Base-by-base conservation (phyloP, 116 monocot species). In the Dioscorea cayenensis region DNA sequence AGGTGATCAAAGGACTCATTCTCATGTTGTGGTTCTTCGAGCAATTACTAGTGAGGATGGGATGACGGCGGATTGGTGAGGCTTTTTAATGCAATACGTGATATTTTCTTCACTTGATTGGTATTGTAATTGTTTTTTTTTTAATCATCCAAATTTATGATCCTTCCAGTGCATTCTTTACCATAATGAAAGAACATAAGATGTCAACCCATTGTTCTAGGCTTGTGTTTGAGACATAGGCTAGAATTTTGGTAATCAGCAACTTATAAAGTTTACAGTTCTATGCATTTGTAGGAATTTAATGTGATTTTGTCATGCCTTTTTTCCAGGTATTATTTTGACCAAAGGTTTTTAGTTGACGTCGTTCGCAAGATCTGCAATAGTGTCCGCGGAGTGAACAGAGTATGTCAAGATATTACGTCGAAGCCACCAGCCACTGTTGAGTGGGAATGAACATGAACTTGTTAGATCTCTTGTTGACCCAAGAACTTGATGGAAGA, bases 11-110 rank as follows among this genome's bases (percentile, higher is more conserved):
- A 78, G 96, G 75, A 96, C 96, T 23, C 88, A 92, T 86, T 87
- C 92, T 51, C 78, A 90, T 71, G 88, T 73, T 25, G 96, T 96
- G 68, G 88, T 82, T 73, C 90, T 96, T 71, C 78, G 96, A 66
- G 96, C 96, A 65, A 85, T 96, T 60, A 96, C 92, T 23, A 90
- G 92, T 67, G 77, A 96, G 77, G 96, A 96, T 79, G 96, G 96
- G 62, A 96, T 96, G 96, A 92, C 96, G 75, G 96, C 96, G 18
- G 92, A 92, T 69, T 92, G 96, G 96, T 95, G 25, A 79, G 79
- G 73, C 52, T 35, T 43, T 21, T 38, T 58, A 17, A 23, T 58
- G 36, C 28, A 16, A 29, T 43, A 13, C 4, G 3, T 32, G 7
- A 59, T 25, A 25, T 71, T 59, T 64, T 63, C 28, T 18, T 51